These are phyloP conservation scores for Spergularia marina DNA, from an alignment of 148 eudicot species.

Conservation along the genomic window DNA sequence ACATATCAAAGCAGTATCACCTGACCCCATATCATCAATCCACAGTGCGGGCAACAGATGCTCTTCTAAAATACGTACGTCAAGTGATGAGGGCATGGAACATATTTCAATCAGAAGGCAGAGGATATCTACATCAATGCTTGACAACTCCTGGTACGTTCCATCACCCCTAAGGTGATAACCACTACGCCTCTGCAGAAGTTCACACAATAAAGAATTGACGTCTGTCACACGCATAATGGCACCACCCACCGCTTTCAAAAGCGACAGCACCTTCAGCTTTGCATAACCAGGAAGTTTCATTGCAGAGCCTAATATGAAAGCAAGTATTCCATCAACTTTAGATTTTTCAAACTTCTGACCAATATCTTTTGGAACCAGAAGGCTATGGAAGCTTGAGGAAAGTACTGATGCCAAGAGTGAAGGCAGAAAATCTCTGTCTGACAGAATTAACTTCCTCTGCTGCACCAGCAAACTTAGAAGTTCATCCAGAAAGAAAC, in stretches of 20 bases:
- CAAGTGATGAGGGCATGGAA: constrained; percentile 40
- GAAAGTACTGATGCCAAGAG: constrained; percentile 63
- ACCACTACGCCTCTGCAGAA: constrained; percentile 48
- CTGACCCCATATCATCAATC: constrained; percentile 35
- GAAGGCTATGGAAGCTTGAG: constrained; percentile 48
- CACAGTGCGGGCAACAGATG: constrained; percentile 49
- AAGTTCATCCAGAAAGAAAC: constrained; percentile 59
- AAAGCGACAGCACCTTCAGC: constrained; percentile 61
- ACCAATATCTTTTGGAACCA: constrained; percentile 53
- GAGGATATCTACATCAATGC: constrained; percentile 58
- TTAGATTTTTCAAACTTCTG: constrained; percentile 58
- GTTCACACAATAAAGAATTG: constrained; percentile 45
- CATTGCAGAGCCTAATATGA: constrained; percentile 54
- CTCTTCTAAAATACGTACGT: constrained; percentile 37
- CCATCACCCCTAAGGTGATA: constrained; percentile 39
- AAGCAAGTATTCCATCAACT: constrained; percentile 45
- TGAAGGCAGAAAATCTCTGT: constrained; percentile 55
- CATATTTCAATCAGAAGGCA: constrained; percentile 83
- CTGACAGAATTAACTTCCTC: constrained; percentile 73
- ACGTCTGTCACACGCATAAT: constrained; percentile 52
- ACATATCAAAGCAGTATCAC: constrained; percentile 49
- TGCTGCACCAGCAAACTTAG: constrained; percentile 65
- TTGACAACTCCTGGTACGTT: constrained; percentile 38
- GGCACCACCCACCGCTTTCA: constrained; percentile 68
- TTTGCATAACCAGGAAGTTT: constrained; percentile 59